Conservation (phyloP, 768 basidiomycete genomes). For the Coprinopsis marcescibilis region DNA sequence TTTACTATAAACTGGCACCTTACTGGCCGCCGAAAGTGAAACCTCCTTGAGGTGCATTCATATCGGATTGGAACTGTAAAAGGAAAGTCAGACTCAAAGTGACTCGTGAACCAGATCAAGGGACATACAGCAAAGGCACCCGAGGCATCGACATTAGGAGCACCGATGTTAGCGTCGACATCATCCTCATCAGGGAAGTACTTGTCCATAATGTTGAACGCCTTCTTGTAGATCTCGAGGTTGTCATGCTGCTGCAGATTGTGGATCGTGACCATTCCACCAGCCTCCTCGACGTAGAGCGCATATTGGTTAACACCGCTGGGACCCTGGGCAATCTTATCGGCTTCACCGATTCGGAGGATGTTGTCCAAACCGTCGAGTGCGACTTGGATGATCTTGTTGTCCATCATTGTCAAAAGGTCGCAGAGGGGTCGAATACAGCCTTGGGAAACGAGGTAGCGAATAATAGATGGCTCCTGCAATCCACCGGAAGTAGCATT, state of each 20-base stretch:
- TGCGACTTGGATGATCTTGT: conserved; percentile 99
- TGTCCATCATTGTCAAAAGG: conserved; percentile 95
- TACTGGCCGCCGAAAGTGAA: conserved; percentile 85
- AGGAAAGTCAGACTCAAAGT: conserved; percentile 7
- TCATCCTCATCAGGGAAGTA: conserved; percentile 99
- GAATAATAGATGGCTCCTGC: conserved; percentile 93
- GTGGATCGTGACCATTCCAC: conserved; percentile 98
- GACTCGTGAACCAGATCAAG: conserved; percentile 10
- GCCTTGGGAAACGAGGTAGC: conserved; percentile 95
- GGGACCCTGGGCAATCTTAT: conserved; percentile 77
- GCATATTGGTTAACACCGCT: conserved; percentile 92
- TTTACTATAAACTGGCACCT: neutral
- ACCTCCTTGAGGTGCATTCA: conserved; percentile 88
- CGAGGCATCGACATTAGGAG: conserved; percentile 67
- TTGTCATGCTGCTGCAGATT: conserved; percentile 99
- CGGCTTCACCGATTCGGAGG: conserved; percentile 93
- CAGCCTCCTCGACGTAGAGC: conserved; percentile 92
- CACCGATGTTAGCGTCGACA: conserved; percentile 73
- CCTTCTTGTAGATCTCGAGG: conserved; percentile 99
- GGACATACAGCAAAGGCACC: conserved; percentile 68
- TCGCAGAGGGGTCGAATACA: conserved; percentile 99
- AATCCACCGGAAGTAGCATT: conserved; percentile 98
- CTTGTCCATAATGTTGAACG: conserved; percentile 97
- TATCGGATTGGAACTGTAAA: conserved; percentile 73
- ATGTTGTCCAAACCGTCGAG: conserved; percentile 98